Conservation (phyloP, 1,139 yeast genomes). For the Sugiyamaella grinbergsii region DNA sequence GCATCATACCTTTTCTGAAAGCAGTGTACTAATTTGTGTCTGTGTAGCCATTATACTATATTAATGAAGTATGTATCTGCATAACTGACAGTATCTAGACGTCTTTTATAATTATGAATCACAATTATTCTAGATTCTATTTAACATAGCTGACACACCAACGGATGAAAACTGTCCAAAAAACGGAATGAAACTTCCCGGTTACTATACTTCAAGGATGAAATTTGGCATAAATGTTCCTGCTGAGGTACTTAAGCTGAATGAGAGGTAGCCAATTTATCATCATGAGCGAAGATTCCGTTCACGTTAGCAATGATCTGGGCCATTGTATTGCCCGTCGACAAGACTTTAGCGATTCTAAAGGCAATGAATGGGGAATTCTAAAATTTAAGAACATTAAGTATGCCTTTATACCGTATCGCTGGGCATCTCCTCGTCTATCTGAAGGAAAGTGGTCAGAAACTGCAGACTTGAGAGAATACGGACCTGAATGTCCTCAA, state of each 20-base stretch:
- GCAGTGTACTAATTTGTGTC: not conserved
- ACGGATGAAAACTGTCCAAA: not conserved
- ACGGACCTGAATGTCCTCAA: slow-evolving; percentile 14
- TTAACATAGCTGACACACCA: too few species aligned
- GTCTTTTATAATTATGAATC: too few species aligned
- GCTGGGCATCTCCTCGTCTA: slow-evolving; percentile 1
- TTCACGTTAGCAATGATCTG: not conserved
- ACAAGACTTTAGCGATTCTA: not conserved
- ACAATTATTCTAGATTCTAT: too few species aligned
- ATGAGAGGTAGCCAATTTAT: too few species aligned
- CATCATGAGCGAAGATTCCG: not conserved
- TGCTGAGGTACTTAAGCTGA: too few species aligned
- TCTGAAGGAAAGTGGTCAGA: not conserved
- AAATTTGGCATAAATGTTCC: too few species aligned
- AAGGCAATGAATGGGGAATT: not conserved
- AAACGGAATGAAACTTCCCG: not conserved
- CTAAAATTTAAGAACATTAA: slow-evolving; percentile 6
- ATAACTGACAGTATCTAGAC: too few species aligned
- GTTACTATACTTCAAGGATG: too few species aligned
- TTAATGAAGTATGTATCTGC: not conserved
- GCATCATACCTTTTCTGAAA: not conserved
- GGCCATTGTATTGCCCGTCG: not conserved
- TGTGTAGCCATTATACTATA: not conserved
- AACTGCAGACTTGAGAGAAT: not conserved
- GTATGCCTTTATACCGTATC: slow-evolving; percentile 3